Evolutionary conservation across 2,329 filamentous ascomycete genomes (phyloP).

Genomic region (Thermomyces lanuginosus): DNA sequence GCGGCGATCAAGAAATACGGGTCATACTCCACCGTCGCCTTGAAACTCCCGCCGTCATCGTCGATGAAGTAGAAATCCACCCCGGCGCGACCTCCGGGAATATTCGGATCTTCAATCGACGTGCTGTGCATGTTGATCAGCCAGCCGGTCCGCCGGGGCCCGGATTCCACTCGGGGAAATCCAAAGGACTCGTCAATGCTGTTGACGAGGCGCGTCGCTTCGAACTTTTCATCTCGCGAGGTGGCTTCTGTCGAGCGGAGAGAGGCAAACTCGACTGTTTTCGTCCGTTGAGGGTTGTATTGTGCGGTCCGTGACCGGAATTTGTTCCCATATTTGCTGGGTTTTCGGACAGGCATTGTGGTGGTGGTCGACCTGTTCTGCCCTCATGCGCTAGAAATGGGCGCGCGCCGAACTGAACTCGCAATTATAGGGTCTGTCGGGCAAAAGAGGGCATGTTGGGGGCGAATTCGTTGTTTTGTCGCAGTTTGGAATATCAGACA

Average conservation of each 20-base stretch:
- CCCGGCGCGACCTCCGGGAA: conserved; percentile 69
- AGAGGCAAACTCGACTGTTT: conserved; percentile 64
- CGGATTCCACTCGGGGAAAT: conserved; percentile 80
- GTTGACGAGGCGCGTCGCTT: conserved; percentile 67
- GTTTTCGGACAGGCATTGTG: conserved; percentile 34
- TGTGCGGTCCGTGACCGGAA: conserved; percentile 28
- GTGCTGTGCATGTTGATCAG: conserved; percentile 91
- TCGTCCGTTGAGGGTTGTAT: conserved; percentile 40
- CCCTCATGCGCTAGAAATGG: too few species aligned
- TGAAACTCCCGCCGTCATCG: conserved; percentile 77
- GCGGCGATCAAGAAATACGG: conserved; percentile 91
- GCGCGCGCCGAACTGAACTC: too few species aligned
- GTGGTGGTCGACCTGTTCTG: too few species aligned
- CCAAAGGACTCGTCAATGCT: conserved; percentile 91
- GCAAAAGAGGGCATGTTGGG: too few species aligned
- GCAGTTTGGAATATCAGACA: too few species aligned
- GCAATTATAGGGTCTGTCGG: too few species aligned
- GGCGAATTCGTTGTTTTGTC: too few species aligned
- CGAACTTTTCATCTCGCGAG: conserved; percentile 81
- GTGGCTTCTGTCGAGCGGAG: conserved; percentile 65
- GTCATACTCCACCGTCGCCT: conserved; percentile 89
- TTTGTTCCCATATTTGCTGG: conserved; percentile 50
- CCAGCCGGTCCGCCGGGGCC: conserved; percentile 75
- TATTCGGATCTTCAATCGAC: conserved; percentile 64
- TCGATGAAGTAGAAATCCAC: conserved; percentile 97